phyloP scores from a whole-genome alignment of 768 basidiomycete genomes.

The Amanita brunnescens region DNA sequence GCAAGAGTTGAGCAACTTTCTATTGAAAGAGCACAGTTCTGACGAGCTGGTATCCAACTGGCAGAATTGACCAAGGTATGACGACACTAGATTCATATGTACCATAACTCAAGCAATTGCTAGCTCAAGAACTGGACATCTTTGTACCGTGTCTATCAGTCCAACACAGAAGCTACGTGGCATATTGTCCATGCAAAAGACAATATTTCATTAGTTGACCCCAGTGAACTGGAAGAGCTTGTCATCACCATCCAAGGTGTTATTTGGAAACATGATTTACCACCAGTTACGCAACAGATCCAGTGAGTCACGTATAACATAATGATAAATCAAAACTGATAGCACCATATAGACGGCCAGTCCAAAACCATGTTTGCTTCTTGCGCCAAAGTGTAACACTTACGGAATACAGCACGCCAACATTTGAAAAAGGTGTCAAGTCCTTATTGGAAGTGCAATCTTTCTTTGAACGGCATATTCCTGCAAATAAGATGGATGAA shows the following conservation, averaged over 20 bases:
- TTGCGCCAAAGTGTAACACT: slow-evolving; percentile 7
- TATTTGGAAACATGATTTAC: background rate
- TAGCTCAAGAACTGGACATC: background rate
- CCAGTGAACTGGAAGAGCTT: background rate
- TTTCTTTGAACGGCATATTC: too few relatives aligned
- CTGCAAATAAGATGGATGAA: background rate
- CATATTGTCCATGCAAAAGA: background rate
- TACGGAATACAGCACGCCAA: slow-evolving; percentile 6
- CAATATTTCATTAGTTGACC: background rate
- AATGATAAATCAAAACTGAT: background rate
- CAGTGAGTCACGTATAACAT: background rate
- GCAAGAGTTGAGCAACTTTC: background rate
- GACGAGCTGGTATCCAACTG: background rate
- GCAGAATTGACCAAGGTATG: background rate
- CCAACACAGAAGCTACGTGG: background rate
- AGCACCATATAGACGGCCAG: background rate
- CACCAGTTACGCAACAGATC: background rate
- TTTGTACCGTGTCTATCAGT: background rate
- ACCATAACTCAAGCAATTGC: background rate
- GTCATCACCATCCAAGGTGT: slow-evolving; percentile 6
- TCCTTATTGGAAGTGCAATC: background rate
- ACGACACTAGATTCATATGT: background rate
- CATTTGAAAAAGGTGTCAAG: slow-evolving; percentile 1
- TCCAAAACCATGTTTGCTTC: background rate
- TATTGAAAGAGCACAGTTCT: background rate